Percentiles rank a stretch among this genome's conserved stretches.
phyloP scores from a whole-genome alignment of 148 eudicot species.

The Chenopodium quinoa region DNA sequence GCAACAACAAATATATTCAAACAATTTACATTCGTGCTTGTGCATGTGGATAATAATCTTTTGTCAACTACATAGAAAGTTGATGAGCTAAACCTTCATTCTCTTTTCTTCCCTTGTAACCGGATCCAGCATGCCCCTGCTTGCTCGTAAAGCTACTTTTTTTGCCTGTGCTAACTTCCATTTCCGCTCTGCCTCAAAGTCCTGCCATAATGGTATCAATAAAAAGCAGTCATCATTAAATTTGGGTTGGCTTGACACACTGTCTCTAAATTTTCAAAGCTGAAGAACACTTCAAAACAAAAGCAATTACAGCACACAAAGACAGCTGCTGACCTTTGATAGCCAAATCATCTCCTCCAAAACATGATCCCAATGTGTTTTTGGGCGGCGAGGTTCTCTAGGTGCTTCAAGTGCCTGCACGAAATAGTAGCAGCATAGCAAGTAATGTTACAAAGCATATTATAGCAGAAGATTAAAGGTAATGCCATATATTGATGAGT shows the following conservation, averaged over 20 bases:
- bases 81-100: constrained; percentile 59
- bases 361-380: constrained; percentile 99
- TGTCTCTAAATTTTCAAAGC: not conserved
- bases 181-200: constrained; percentile 96
- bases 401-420: constrained; percentile 95
- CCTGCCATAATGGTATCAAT: constrained; percentile 37
- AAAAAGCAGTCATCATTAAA: constrained; percentile 9
- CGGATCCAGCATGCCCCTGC: constrained; percentile 95
- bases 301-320: not conserved
- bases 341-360: constrained; percentile 98
- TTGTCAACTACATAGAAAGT: not conserved
- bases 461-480: not conserved
- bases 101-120: constrained; percentile 87
- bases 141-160: constrained; percentile 92
- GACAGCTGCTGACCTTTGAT: constrained; percentile 65
- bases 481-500: not conserved
- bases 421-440: constrained; percentile 1
- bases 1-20: not conserved
- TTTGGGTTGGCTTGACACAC: constrained; percentile 13
- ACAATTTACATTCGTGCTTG: not conserved
- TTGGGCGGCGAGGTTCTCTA: constrained; percentile 88
- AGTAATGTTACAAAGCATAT: constrained; percentile 6
- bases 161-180: constrained; percentile 95
- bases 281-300: not conserved
- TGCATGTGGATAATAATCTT: not conserved